Evolutionary conservation across 768 basidiomycete genomes (phyloP).

Genomic region (Lyophyllum atratum): DNA sequence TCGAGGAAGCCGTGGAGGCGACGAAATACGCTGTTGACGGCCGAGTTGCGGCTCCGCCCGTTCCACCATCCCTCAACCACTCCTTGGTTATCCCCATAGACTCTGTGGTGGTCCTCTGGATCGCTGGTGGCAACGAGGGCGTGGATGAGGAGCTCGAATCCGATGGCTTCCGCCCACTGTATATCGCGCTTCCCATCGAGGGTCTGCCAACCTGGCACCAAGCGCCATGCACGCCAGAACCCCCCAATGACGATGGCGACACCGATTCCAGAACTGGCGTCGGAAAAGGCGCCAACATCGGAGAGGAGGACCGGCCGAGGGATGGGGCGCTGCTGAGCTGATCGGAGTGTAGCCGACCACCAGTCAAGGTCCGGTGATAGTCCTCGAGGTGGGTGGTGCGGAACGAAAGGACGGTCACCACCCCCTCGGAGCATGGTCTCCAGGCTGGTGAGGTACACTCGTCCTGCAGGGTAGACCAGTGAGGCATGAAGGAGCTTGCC

Average conservation of each 20-base stretch:
- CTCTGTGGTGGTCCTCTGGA: conserved; percentile 6
- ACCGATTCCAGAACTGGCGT: conserved; percentile 29
- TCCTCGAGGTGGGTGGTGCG: conserved; percentile 8
- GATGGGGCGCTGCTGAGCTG: conserved; percentile 11
- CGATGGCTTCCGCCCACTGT: conserved; percentile 41
- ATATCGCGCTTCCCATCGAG: conserved; percentile 36
- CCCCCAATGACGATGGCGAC: conserved; percentile 25
- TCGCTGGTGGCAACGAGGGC: conserved; percentile 5
- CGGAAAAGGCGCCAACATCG: conserved; percentile 30
- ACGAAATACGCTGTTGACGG: conserved; percentile 30
- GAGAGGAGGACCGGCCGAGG: conserved; percentile 21
- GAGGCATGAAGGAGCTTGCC: conserved; percentile 31
- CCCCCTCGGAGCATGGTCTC: conserved; percentile 26
- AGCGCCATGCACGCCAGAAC: conserved; percentile 30
- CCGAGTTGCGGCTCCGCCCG: conserved; percentile 25
- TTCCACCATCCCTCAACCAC: conserved; percentile 39
- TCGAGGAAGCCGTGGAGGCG: conserved; percentile 20
- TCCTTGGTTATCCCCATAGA: conserved; percentile 32
- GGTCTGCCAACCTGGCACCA: conserved; percentile 26
- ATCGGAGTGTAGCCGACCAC: conserved; percentile 22
- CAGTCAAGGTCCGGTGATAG: conserved; percentile 20
- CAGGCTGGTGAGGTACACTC: conserved; percentile 33
- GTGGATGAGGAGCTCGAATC: conserved; percentile 35
- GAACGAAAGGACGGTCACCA: conserved; percentile 26
- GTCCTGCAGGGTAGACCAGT: conserved; percentile 19